Base-by-base conservation (phyloP, 202 grass and related monocot genomes). In the Saccharum hybrid region DNA sequence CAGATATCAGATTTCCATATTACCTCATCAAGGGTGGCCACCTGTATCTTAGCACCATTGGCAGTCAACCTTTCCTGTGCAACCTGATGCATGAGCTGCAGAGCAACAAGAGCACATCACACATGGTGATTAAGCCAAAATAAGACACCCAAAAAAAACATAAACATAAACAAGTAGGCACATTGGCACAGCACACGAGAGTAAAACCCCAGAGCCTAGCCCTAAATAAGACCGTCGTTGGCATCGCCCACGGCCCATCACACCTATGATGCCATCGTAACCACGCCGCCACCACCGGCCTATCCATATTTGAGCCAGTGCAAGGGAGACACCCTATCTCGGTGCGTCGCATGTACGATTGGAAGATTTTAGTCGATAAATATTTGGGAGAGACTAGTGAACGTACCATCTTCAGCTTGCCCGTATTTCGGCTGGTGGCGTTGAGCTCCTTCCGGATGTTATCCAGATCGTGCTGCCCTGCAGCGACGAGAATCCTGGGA, bases 391-490 rank as follows among this genome's bases (percentile, higher is more conserved):
- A 60, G 15, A 36, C 30, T 66, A 38, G 64, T 19, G 56, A 43
- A 30, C 36, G 11, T 74, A 77, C 64, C 8, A 31, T 60, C 66
- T 69, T 91, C 33, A 88, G 86, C 66, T 80, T 83, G 73, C 73
- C 77, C 39, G 82, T 75, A 15, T 64, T 49, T 60, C 78, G 78
- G 66, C 83, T 91, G 46, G 72, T 77, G 33, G 43, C 74, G 65
- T 88, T 91, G 76, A 87, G 61, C 65, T 85, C 89, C 42, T 76
- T 71, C 15, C 84, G 66, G 15, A 91, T 43, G 15, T 42, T 13
- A 23, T 87, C 85, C n/a, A 91, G 86, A 49, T 88, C 89, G 61
- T 75, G 68, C 81, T 83, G 89, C 11, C 85, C 89, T 91, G 65
- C 34, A 67, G 19, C 33, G 56, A 38, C 2, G 21, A 80, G 16